Base-by-base conservation (phyloP, 2,329 filamentous ascomycete species). In the Exophiala phaeomuriformis region DNA sequence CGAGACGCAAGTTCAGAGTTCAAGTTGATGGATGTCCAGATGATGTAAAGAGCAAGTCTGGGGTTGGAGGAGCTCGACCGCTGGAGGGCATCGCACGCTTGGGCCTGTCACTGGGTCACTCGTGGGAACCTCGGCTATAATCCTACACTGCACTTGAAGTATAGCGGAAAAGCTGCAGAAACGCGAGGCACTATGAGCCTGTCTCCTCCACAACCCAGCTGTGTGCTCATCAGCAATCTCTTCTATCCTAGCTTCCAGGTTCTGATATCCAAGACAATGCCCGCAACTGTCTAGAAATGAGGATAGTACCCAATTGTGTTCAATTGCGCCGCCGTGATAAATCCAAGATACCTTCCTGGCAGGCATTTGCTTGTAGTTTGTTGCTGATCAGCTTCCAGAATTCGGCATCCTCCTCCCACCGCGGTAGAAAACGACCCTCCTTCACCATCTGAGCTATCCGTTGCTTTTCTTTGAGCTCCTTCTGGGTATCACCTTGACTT, bases 301-400 rank as follows among this genome's bases (percentile, higher is more conserved):
- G 6, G 39, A 12, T 4, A 28, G 5, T 28, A 6, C 29, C 28
- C 3, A n/a, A n/a, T n/a, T n/a, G 6, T 12, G 19, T 28, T 37
- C 4, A 32, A 1, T 10, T 44, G 52, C 36, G 49, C 9, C 32
- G 42, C 40, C 51, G 30, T 30, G 35, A 47, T 43, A 59, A 40
- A 48, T 61, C 54, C 50, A 69, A 77, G 4, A 77, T 65, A 30
- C 70, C 71, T 64, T 84, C 80, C 44, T 73, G 63, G 0, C 80
- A 83, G 2, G 80, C 81, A 68, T 82, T 84, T 1, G 82, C 75
- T 37, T 81, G 70, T 51, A 84, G 64, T 58, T 75, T 79, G 60
- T 84, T 84, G 1, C 77, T 77, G 64, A 82, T 82, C 6, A 75
- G 65, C 3, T 67, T 62, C 81, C 81, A 84, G 62, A 84, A 83